phyloP scores from a whole-genome alignment of 768 basidiomycete species.

The Filobasidium wieringae region DNA sequence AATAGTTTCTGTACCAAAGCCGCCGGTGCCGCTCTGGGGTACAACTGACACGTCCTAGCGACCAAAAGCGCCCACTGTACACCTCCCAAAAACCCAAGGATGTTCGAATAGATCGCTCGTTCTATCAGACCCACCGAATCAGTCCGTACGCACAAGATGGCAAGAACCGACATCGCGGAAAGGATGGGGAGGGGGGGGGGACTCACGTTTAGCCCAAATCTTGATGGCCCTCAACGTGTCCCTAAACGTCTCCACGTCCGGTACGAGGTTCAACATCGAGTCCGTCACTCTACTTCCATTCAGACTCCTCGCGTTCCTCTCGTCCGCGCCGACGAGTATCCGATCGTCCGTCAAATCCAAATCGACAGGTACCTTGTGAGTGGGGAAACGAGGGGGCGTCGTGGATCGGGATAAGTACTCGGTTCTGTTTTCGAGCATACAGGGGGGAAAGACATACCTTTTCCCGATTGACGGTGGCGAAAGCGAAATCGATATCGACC shows the following conservation, averaged over 20 bases:
- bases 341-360: slow-evolving; percentile 82
- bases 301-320: slow-evolving; percentile 86
- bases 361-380: slow-evolving; percentile 10
- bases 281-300: slow-evolving; percentile 82
- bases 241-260: slow-evolving; percentile 85
- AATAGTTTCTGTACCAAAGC: slow-evolving; percentile 97
- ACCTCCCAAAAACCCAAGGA: slow-evolving; percentile 93
- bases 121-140: slow-evolving; percentile 49
- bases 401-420: neutral
- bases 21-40: slow-evolving; percentile 86
- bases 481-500: slow-evolving; percentile 84
- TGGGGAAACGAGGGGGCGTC: neutral
- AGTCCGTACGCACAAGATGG: neutral
- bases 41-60: slow-evolving; percentile 97
- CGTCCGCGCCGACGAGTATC: slow-evolving; percentile 81
- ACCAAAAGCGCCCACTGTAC: slow-evolving; percentile 98
- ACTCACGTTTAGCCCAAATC: slow-evolving; percentile 88
- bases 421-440: neutral
- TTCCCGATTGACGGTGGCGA: slow-evolving; percentile 47
- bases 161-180: neutral
- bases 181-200: neutral
- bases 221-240: slow-evolving; percentile 92
- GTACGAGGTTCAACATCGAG: slow-evolving; percentile 86
- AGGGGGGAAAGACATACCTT: slow-evolving; percentile 4
- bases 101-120: slow-evolving; percentile 94